phyloP scores from a whole-genome alignment of 2,329 filamentous ascomycete genomes.

The Penicillium aurantiogriseum region DNA sequence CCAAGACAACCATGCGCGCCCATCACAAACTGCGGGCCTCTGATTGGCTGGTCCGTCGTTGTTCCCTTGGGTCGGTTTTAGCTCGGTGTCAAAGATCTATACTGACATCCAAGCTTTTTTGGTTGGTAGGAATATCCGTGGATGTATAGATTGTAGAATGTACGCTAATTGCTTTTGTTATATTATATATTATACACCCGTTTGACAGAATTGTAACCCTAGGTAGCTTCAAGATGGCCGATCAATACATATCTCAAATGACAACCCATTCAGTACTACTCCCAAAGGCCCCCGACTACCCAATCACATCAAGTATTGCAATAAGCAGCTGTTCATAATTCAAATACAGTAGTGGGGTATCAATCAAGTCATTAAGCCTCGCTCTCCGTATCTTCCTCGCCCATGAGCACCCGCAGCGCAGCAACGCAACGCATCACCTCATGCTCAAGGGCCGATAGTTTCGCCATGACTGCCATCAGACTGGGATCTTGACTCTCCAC shows the following conservation, averaged over 20 bases:
- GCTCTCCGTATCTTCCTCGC: conserved; percentile 52
- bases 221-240: not conserved
- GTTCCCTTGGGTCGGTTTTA: conserved; percentile 3
- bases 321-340: not conserved
- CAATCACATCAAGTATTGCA: not conserved
- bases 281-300: not conserved
- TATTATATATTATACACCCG: too few relatives aligned
- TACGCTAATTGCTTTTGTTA: too few relatives aligned
- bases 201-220: not conserved
- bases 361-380: conserved; percentile 21
- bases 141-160: not conserved
- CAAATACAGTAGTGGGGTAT: conserved; percentile 1
- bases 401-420: conserved; percentile 77
- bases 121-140: not conserved
- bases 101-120: not conserved
- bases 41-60: conserved; percentile 27
- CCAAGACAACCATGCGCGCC: conserved; percentile 22
- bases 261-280: not conserved
- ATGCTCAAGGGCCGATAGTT: conserved; percentile 74
- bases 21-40: conserved; percentile 26
- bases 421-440: conserved; percentile 67
- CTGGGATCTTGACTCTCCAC: conserved; percentile 89
- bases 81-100: not conserved
- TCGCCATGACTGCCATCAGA: conserved; percentile 77
- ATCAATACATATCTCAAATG: not conserved